A percentile compares a stretch with the other conserved stretches of the same genome.
phyloP scores from a whole-genome alignment of 495 filamentous ascomycete species.

The Penicillium silybi region DNA sequence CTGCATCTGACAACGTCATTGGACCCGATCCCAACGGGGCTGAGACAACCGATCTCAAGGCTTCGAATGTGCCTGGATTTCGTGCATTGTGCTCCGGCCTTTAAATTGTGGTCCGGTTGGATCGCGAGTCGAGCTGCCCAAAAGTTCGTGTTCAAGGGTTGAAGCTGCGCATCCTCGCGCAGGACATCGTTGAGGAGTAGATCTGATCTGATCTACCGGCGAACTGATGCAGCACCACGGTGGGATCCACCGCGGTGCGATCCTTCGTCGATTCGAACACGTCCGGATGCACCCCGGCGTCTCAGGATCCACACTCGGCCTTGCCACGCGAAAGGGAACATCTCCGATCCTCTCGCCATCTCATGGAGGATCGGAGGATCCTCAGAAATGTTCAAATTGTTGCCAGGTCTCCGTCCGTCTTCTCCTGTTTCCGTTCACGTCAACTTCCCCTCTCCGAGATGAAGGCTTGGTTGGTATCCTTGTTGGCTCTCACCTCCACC shows the following conservation, averaged over 20 bases:
- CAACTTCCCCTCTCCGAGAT: conserved; percentile 15
- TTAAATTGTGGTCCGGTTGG: background rate
- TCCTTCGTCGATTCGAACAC: too few species aligned
- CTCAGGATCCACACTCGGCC: background rate
- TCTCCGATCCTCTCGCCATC: conserved; percentile 11
- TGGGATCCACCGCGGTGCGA: too few species aligned
- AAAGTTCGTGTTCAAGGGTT: too few species aligned
- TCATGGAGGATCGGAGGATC: background rate
- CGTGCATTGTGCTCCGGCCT: background rate
- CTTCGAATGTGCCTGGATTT: too few species aligned
- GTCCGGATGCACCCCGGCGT: background rate
- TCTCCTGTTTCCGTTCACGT: background rate
- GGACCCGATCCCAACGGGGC: background rate
- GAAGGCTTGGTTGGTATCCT: conserved; percentile 24
- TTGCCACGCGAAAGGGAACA: conserved; percentile 16
- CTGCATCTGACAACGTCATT: background rate
- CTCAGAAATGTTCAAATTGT: background rate
- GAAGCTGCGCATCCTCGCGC: too few species aligned
- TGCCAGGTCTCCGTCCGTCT: background rate
- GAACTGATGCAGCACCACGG: too few species aligned
- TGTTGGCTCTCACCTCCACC: conserved; percentile 20
- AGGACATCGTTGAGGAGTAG: too few species aligned
- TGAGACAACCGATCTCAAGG: background rate
- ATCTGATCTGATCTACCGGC: too few species aligned
- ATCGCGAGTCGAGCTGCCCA: background rate